A percentile compares a stretch with the other conserved stretches of the same genome.
These are phyloP conservation scores for Solanum sejunctum DNA, from an alignment of 257 asterid genomes.

Conservation along the genomic window DNA sequence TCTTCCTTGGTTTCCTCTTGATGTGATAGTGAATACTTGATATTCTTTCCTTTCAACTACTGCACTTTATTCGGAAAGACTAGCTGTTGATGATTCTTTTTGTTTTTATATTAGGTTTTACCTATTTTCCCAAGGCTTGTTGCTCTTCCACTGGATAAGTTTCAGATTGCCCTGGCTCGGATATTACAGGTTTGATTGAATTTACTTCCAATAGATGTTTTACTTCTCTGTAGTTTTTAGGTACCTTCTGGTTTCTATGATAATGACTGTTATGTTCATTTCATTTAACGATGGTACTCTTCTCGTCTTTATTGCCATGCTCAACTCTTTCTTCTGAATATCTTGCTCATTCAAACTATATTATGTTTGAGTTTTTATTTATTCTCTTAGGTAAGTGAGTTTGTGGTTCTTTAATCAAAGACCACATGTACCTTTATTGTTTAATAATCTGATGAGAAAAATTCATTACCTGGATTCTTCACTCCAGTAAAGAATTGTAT, in stretches of 20 bases:
- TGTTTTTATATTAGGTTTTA: conserved; percentile 47
- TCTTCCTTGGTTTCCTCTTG: background rate
- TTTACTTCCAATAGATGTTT: background rate
- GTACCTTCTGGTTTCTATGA: background rate
- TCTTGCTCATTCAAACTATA: background rate
- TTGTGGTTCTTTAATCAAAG: background rate
- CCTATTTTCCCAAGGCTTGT: conserved; percentile 88
- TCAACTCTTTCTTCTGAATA: background rate
- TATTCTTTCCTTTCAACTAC: background rate
- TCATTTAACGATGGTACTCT: background rate
- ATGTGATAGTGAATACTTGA: background rate
- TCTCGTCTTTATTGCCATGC: background rate
- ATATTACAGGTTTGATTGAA: conserved; percentile 58
- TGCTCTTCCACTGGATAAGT: conserved; percentile 80
- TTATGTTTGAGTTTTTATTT: background rate
- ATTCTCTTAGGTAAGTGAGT: background rate
- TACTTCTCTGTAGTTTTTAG: background rate
- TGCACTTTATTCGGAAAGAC: background rate
- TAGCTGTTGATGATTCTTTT: background rate
- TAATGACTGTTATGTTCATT: background rate
- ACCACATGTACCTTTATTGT: background rate
- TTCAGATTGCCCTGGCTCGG: conserved; percentile 95
- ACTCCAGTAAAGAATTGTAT: background rate
- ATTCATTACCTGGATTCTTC: background rate
- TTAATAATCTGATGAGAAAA: background rate